Evolutionary conservation across 371 early-diverging fungal genomes (phyloP).

Genomic region (Mitosporidium daphniae): DNA sequence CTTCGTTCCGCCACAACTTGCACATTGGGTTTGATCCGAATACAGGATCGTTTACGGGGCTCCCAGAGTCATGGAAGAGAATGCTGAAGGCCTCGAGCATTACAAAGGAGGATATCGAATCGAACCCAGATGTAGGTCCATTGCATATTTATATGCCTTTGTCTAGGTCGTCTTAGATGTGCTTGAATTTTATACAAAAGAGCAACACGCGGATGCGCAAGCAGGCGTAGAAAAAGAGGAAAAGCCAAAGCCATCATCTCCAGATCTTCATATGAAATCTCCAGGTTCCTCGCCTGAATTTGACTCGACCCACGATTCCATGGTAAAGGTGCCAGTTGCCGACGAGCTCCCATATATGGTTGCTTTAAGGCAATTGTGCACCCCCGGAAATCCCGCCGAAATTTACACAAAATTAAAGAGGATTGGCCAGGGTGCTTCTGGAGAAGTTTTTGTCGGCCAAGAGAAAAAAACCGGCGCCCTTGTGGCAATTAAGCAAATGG

Average conservation of each 20-base stretch:
- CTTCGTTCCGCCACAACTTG: conserved; percentile 62
- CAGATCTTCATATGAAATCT: background rate
- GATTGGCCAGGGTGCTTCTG: conserved; percentile 84
- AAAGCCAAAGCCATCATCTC: conserved; percentile 1
- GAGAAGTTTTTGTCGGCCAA: conserved; percentile 69
- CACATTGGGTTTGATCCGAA: conserved; percentile 78
- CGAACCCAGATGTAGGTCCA: conserved; percentile 76
- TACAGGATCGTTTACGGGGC: conserved; percentile 64
- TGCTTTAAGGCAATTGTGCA: conserved; percentile 30
- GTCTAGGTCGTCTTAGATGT: conserved; percentile 74
- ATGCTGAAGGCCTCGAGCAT: conserved; percentile 51
- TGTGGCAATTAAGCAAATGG: conserved; percentile 90
- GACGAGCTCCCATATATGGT: no score
- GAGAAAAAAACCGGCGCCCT: conserved; percentile 22
- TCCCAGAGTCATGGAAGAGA: conserved; percentile 62
- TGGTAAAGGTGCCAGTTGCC: conserved; percentile 14
- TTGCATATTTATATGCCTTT: no score
- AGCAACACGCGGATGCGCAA: background rate
- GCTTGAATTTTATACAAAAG: conserved; percentile 63
- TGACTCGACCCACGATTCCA: background rate
- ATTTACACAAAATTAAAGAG: conserved; percentile 51
- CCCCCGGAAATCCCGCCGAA: conserved; percentile 36
- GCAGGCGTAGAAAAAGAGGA: conserved; percentile 1
- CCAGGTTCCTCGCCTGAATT: background rate
- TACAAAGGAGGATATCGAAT: conserved; percentile 61